A percentile compares a stretch with the other conserved stretches of the same genome.
phyloP scores from a whole-genome alignment of 129 eudicot genomes.

The Silybum marianum region DNA sequence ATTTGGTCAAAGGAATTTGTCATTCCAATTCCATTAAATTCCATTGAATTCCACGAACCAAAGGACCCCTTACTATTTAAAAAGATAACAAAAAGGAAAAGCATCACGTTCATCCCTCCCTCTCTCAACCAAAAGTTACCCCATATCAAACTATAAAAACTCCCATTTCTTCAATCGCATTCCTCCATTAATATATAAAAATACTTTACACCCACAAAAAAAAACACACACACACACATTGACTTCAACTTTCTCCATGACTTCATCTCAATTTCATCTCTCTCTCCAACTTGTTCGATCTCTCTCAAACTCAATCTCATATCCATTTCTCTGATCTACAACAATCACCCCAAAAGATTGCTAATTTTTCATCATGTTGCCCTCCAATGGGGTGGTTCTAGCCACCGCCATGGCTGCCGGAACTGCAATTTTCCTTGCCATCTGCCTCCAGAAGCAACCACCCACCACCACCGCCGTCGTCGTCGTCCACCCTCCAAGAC shows the following conservation, averaged over 20 bases:
- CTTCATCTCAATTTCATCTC: slow-evolving; percentile 33
- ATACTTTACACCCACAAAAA: neutral
- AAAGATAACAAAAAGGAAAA: too few species aligned
- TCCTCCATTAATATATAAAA: slow-evolving; percentile 16
- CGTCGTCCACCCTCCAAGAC: slow-evolving; percentile 33
- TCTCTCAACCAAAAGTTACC: neutral
- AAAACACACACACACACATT: slow-evolving; percentile 12
- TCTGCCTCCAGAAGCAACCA: slow-evolving; percentile 61
- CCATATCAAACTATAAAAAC: slow-evolving; percentile 34
- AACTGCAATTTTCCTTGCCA: slow-evolving; percentile 59
- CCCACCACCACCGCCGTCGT: neutral
- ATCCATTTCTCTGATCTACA: slow-evolving; percentile 40
- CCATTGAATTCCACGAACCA: too few species aligned
- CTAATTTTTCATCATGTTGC: slow-evolving; percentile 38
- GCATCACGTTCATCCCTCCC: neutral
- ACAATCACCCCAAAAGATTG: slow-evolving; percentile 14
- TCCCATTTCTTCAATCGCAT: slow-evolving; percentile 16
- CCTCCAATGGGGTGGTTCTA: slow-evolving; percentile 57
- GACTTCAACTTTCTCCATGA: slow-evolving; percentile 36
- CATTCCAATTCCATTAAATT: too few species aligned
- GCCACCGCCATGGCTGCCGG: slow-evolving; percentile 91
- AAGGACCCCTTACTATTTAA: too few species aligned
- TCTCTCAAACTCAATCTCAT: slow-evolving; percentile 26
- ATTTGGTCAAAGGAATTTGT: too few species aligned
- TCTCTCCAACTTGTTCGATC: slow-evolving; percentile 21